phyloP scores from a whole-genome alignment of 495 filamentous ascomycete species.

The Rusavskia elegans region DNA sequence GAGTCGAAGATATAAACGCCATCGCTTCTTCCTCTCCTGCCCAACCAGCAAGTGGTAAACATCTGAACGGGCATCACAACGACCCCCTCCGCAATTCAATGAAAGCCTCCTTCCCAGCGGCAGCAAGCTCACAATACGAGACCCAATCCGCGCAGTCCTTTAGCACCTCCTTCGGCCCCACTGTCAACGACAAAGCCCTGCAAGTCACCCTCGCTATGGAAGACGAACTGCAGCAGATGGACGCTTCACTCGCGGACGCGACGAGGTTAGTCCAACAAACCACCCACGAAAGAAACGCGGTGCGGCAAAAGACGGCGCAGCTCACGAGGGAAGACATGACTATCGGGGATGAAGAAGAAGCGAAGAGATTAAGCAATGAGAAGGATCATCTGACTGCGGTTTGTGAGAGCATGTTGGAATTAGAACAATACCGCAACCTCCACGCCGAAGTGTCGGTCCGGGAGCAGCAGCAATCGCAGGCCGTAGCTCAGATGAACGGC shows the following conservation, averaged over 20 bases:
- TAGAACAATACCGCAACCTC: conserved; percentile 10
- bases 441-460: conserved; percentile 5
- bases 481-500: background rate
- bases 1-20: conserved; percentile 1
- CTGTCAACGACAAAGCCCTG: conserved; percentile 7
- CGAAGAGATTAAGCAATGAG: background rate
- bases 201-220: conserved; percentile 11
- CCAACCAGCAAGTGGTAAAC: background rate
- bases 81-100: background rate
- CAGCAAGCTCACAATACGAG: conserved; percentile 3
- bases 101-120: background rate
- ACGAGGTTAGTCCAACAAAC: conserved; percentile 3
- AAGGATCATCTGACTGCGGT: background rate
- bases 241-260: conserved; percentile 6
- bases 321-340: conserved; percentile 1
- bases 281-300: conserved; percentile 1
- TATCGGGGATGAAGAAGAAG: background rate
- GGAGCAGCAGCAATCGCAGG: conserved; percentile 1
- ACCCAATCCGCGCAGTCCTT: conserved; percentile 13
- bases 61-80: conserved; percentile 1
- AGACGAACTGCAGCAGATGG: conserved; percentile 10
- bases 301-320: conserved; percentile 1
- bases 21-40: conserved; percentile 12
- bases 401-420: conserved; percentile 8
- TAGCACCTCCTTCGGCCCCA: conserved; percentile 6